Base-by-base conservation (phyloP, 345 rosid genomes). In the Gossypium turneri region DNA sequence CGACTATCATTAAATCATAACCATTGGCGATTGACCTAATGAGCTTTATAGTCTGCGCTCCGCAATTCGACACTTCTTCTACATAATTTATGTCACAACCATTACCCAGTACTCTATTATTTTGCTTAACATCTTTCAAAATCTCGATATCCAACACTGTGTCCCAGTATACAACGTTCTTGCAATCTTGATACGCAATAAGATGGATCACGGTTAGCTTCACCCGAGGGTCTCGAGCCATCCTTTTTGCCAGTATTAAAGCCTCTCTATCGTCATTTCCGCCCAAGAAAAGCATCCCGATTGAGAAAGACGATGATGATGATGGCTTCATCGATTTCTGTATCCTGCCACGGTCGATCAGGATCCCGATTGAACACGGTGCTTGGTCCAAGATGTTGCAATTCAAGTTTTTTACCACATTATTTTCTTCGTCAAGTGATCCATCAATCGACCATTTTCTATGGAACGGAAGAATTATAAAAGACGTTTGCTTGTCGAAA, bases 1-100 rank as follows among this genome's bases (percentile, higher is more conserved):
- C 97, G 11, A 84, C 84, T 2, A 91, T 75, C 50, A 89, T 76
- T 51, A 89, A 81, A 55, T 89, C 81, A 17, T 73, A 80, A 1
- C 71, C 76, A 17, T 74, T 72, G 22, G 76, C 89, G 50, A 87
- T 12, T 0, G 75, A 47, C 47, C 80, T 81, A 2, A 91, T 67
- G 2, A 81, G 6, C 51, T 15, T 50, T 0, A 84, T 79, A 3
- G 86, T 81, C 70, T 66, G 79, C 0, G 86, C 83, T 16, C 92
- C 92, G 50, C 78, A 82, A 0, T 56, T 73, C 55, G 84, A 86
- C 3, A 15, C 56, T 67, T 78, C 75, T 75, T 82, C 82, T 19
- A 8, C 22, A 45, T 81, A 88, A 25, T 17, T 59, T 2, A 78
- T 58, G 24, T 61, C 61, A 4, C 75, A 60, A 2, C 73, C 53